These are phyloP conservation scores for Monosporozyma yasuniensis DNA, from an alignment of 805 yeast genomes.

Conservation along the genomic window DNA sequence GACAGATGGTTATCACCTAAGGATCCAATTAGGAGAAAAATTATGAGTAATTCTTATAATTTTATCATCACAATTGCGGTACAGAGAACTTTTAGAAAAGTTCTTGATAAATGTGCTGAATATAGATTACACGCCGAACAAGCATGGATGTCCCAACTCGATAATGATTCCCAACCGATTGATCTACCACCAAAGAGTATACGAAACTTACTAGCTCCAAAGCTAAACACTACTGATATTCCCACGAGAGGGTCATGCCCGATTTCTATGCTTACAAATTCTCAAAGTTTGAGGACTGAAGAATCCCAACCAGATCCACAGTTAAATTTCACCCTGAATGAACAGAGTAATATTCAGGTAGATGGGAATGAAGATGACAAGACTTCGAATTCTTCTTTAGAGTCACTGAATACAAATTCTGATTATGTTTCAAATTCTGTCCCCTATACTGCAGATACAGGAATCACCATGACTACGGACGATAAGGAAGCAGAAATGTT, in stretches of 20 bases:
- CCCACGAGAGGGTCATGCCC: neutral
- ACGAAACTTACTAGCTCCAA: neutral
- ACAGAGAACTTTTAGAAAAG: conserved; percentile 8
- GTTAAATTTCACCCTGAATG: neutral
- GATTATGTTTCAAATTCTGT: neutral
- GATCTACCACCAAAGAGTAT: neutral
- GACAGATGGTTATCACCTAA: conserved; percentile 5
- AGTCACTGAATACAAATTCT: neutral
- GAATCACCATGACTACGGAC: neutral
- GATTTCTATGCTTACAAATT: neutral
- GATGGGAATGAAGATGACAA: neutral
- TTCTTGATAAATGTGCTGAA: conserved; percentile 11
- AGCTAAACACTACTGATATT: neutral
- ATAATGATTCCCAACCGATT: neutral
- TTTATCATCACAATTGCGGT: conserved; percentile 8
- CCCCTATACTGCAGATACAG: neutral
- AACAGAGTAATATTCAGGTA: neutral
- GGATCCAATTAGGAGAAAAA: conserved; percentile 3
- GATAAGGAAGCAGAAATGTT: conserved; percentile 9
- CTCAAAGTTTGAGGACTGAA: neutral
- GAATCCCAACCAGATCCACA: neutral
- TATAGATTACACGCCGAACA: conserved; percentile 12
- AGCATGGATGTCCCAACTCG: conserved; percentile 8
- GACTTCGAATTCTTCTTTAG: neutral
- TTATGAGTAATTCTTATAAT: conserved; percentile 4